Evolutionary conservation across 768 basidiomycete genomes (phyloP).

Genomic region (Thelephora ganbajun): DNA sequence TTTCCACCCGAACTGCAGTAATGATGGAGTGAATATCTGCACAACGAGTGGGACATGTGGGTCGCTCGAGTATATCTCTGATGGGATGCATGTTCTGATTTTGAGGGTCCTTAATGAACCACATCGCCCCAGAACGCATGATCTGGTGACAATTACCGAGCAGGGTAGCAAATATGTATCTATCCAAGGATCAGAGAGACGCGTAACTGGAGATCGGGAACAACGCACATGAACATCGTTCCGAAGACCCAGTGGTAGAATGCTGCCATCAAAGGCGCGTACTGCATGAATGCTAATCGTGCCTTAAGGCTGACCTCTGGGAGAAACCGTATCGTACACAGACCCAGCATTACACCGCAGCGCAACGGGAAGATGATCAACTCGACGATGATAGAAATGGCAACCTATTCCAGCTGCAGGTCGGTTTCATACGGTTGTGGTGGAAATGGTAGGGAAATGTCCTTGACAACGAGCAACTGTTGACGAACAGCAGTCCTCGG

Average conservation of each 20-base stretch:
- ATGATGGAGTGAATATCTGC: too few relatives aligned
- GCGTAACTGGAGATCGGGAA: constrained; percentile 53
- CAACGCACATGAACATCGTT: constrained; percentile 76
- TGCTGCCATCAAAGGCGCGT: constrained; percentile 67
- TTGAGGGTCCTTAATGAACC: too few relatives aligned
- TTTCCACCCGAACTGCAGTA: too few relatives aligned
- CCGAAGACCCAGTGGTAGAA: constrained; percentile 93
- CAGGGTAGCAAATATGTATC: too few relatives aligned
- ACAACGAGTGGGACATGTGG: too few relatives aligned
- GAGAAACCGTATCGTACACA: constrained; percentile 78
- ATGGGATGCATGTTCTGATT: too few relatives aligned
- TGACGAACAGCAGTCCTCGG: constrained; percentile 69
- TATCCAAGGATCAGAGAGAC: constrained; percentile 57
- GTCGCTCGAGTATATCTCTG: too few relatives aligned
- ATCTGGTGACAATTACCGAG: too few relatives aligned
- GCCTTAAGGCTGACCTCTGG: constrained; percentile 54
- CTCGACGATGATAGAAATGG: constrained; percentile 84
- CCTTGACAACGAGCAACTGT: constrained; percentile 80
- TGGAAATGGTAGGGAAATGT: constrained; percentile 13
- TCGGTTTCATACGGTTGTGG: too few relatives aligned
- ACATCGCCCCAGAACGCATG: too few relatives aligned
- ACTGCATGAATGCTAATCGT: constrained; percentile 49
- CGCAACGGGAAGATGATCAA: constrained; percentile 80
- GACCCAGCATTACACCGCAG: constrained; percentile 75
- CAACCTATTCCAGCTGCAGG: constrained; percentile 57